These are phyloP conservation scores for Bisporella sp. DNA, from an alignment of 2,329 filamentous ascomycete genomes.

Conservation along the genomic window DNA sequence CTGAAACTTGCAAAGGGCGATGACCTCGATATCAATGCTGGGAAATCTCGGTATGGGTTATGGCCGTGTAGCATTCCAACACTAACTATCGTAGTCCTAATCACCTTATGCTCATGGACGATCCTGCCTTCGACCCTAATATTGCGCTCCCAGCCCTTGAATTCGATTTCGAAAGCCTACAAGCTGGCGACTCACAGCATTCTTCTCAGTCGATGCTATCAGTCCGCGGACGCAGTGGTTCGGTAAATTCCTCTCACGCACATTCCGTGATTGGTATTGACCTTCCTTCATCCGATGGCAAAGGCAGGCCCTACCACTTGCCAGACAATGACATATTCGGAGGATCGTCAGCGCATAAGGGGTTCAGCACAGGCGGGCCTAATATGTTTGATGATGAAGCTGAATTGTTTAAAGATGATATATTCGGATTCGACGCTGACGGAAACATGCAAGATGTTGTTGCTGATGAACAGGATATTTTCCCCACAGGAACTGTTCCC, in stretches of 20 bases:
- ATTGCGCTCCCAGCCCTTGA: conserved; percentile 54
- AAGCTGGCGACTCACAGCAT: conserved; percentile 20
- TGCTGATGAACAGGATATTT: conserved; percentile 15
- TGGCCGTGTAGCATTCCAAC: background rate
- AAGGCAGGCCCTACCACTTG: conserved; percentile 26
- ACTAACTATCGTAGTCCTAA: conserved; percentile 47
- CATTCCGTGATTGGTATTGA: conserved; percentile 35
- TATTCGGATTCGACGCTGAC: conserved; percentile 55
- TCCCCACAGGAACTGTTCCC: conserved; percentile 8
- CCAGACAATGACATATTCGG: conserved; percentile 20
- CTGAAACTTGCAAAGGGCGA: conserved; percentile 49
- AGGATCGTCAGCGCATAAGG: conserved; percentile 29
- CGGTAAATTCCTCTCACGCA: conserved; percentile 14
- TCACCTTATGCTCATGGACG: conserved; percentile 72
- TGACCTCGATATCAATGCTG: conserved; percentile 62
- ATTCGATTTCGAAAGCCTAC: conserved; percentile 40
- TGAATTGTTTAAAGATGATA: conserved; percentile 10
- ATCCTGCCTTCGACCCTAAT: conserved; percentile 71
- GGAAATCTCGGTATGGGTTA: conserved; percentile 58
- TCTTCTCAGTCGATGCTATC: conserved; percentile 27
- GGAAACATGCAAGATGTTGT: conserved; percentile 47
- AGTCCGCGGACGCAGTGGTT: conserved; percentile 21
- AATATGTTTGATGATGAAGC: conserved; percentile 30
- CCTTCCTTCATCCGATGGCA: conserved; percentile 41
- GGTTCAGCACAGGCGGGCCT: conserved; percentile 23